Percentiles rank a stretch among this genome's conserved stretches.
These are phyloP conservation scores for Amphibolis antarctica DNA, from an alignment of 106 monocot species.

Conservation along the genomic window DNA sequence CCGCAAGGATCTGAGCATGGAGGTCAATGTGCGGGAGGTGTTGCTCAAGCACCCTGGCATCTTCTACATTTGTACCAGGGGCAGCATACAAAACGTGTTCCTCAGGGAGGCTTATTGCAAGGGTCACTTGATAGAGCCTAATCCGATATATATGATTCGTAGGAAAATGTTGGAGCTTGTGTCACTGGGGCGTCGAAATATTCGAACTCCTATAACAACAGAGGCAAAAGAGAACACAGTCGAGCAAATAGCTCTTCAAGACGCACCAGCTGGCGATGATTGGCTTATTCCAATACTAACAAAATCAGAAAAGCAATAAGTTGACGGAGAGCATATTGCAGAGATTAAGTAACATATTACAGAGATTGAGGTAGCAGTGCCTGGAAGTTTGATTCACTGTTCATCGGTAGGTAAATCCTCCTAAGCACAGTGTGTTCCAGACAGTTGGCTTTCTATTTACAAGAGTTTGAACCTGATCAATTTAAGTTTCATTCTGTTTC, in stretches of 20 bases:
- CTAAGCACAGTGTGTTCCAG: too few relatives aligned
- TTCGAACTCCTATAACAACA: constrained; percentile 1
- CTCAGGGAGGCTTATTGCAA: constrained; percentile 55
- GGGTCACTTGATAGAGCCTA: constrained; percentile 48
- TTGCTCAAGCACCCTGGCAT: constrained; percentile 76
- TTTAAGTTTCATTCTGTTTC: too few relatives aligned
- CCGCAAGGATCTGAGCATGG: constrained; percentile 50
- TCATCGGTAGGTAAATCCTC: too few relatives aligned
- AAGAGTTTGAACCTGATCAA: too few relatives aligned
- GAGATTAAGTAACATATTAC: too few relatives aligned
- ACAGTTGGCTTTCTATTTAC: too few relatives aligned
- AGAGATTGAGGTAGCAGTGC: too few relatives aligned
- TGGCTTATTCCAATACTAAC: constrained; percentile 17
- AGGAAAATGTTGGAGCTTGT: constrained; percentile 60
- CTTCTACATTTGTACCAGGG: constrained; percentile 78
- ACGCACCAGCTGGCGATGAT: constrained; percentile 10
- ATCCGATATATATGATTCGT: constrained; percentile 43
- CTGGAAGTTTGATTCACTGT: too few relatives aligned
- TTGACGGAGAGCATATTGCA: too few relatives aligned
- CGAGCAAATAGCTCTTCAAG: background rate
- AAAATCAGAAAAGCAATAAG: constrained; percentile 1
- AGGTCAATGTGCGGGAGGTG: constrained; percentile 60
- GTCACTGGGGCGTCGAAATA: constrained; percentile 21
- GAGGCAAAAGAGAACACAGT: constrained; percentile 9
- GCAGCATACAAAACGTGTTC: constrained; percentile 41